phyloP scores from a whole-genome alignment of 345 rosid genomes.

The Geranium rotundifolium region DNA sequence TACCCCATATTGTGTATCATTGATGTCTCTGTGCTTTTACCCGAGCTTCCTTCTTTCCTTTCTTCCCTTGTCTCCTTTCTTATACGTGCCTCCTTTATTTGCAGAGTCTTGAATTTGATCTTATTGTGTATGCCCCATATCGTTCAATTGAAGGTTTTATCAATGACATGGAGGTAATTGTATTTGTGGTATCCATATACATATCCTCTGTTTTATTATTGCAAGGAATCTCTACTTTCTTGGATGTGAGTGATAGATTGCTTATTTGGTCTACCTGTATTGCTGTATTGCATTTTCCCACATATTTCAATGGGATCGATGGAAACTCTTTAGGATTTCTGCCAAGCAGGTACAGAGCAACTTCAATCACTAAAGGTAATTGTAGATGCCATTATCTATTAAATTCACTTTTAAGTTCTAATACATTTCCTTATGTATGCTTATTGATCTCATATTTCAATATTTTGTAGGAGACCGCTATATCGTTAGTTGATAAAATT shows the following conservation, averaged over 20 bases:
- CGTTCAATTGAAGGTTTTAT: constrained; percentile 90
- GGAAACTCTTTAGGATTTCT: constrained; percentile 38
- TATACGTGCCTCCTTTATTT: constrained; percentile 10
- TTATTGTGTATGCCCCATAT: constrained; percentile 88
- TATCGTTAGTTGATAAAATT: constrained; percentile 60
- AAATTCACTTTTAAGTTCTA: neutral
- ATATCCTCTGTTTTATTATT: neutral
- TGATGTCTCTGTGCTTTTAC: no score
- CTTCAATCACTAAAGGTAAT: constrained; percentile 55
- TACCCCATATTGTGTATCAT: constrained; percentile 8
- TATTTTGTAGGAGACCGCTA: constrained; percentile 52
- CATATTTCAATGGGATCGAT: neutral
- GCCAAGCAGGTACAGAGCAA: constrained; percentile 39
- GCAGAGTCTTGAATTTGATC: constrained; percentile 96
- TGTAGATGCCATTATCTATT: neutral
- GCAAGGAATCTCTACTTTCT: constrained; percentile 1
- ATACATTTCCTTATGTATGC: neutral
- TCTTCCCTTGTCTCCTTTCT: constrained; percentile 7
- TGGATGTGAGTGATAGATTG: neutral
- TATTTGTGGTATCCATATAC: constrained; percentile 14
- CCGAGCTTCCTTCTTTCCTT: neutral
- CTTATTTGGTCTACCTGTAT: neutral
- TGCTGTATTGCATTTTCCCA: neutral
- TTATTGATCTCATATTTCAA: constrained; percentile 5
- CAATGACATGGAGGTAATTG: constrained; percentile 64